Conservation (phyloP, 2,329 filamentous ascomycete species). For the Exophiala oligosperma region DNA sequence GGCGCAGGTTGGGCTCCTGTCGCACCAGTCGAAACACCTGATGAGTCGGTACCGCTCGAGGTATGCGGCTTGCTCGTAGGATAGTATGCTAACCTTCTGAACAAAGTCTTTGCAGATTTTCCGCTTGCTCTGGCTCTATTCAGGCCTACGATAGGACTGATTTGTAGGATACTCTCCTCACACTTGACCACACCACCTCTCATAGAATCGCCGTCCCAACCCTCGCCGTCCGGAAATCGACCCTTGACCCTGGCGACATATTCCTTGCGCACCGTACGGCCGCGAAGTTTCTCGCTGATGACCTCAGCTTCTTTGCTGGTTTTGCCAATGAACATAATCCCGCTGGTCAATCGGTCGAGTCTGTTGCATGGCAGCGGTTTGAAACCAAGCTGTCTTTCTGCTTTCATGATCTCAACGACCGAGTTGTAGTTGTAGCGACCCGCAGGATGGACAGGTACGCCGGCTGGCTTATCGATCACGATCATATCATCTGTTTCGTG, state of each 20-base stretch:
- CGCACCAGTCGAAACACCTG: not conserved
- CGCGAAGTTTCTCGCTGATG: constrained; percentile 73
- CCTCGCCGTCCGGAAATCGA: constrained; percentile 73
- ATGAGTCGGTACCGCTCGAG: constrained; percentile 24
- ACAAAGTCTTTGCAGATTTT: constrained; percentile 86
- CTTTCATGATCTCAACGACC: constrained; percentile 87
- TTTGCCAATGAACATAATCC: constrained; percentile 98
- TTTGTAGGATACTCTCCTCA: constrained; percentile 88
- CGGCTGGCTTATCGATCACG: constrained; percentile 94
- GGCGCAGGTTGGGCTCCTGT: constrained; percentile 33
- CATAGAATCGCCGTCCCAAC: constrained; percentile 24
- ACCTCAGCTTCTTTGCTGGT: constrained; percentile 74
- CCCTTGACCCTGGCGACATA: constrained; percentile 91
- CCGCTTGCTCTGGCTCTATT: constrained; percentile 94
- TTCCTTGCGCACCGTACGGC: constrained; percentile 86
- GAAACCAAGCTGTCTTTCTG: constrained; percentile 63
- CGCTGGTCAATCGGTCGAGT: constrained; percentile 90
- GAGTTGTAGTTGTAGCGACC: constrained; percentile 96
- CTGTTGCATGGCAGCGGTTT: constrained; percentile 78
- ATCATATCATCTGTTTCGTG: constrained; percentile 93
- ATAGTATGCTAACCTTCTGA: constrained; percentile 91
- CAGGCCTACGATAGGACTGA: constrained; percentile 90
- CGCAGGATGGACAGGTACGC: constrained; percentile 91
- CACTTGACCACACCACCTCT: constrained; percentile 72
- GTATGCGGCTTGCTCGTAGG: constrained; percentile 40